Conservation (phyloP, 768 basidiomycete species). For the Lactarius quietus region DNA sequence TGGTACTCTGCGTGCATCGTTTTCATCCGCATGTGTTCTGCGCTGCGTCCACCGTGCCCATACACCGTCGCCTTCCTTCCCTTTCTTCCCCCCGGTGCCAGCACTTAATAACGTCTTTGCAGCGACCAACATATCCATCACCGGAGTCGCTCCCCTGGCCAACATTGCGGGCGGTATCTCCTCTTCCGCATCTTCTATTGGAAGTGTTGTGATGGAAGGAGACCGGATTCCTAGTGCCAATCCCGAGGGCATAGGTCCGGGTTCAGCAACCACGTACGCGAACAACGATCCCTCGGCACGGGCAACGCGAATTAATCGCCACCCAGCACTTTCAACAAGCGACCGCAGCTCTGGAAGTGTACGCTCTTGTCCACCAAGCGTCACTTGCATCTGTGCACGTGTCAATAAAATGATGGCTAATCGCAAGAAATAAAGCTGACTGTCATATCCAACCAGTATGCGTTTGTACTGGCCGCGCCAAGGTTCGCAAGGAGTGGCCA, state of each 20-base stretch:
- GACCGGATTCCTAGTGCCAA: constrained; percentile 1
- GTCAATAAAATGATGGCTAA: neutral
- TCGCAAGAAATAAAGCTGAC: constrained; percentile 36
- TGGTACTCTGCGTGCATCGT: constrained; percentile 18
- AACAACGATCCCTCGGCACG: constrained; percentile 62
- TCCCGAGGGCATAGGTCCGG: constrained; percentile 45
- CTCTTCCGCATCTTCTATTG: constrained; percentile 11
- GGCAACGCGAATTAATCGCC: constrained; percentile 55
- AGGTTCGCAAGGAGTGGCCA: constrained; percentile 68
- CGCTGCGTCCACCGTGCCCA: constrained; percentile 24
- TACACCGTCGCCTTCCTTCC: constrained; percentile 9
- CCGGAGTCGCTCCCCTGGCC: constrained; percentile 21
- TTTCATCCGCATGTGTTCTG: constrained; percentile 15
- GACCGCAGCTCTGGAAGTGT: constrained; percentile 58
- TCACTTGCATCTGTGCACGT: constrained; percentile 55
- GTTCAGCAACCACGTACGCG: constrained; percentile 67
- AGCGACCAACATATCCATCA: constrained; percentile 25
- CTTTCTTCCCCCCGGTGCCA: constrained; percentile 16
- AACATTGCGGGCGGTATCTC: constrained; percentile 20
- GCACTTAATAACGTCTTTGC: constrained; percentile 20
- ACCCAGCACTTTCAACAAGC: constrained; percentile 53
- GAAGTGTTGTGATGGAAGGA: constrained; percentile 1
- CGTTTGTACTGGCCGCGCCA: constrained; percentile 66
- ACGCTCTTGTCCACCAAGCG: constrained; percentile 63
- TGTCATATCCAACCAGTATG: constrained; percentile 68